A percentile compares a stretch with the other conserved stretches of the same genome.
These are phyloP conservation scores for Monilinia fructigena DNA, from an alignment of 2,329 filamentous ascomycete species.

Conservation along the genomic window DNA sequence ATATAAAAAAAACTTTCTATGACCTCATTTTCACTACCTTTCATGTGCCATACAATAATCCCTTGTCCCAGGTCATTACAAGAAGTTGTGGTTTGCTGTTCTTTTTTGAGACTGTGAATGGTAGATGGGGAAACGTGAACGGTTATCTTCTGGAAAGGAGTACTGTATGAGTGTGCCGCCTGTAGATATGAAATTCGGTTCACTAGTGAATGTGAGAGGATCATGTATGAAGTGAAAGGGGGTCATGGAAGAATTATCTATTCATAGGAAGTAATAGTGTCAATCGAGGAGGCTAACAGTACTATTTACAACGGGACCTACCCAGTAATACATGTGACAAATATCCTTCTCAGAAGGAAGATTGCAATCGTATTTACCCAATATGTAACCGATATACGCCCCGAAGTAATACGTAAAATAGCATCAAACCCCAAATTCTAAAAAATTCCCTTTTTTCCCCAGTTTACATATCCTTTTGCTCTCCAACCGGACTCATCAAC, in stretches of 20 bases:
- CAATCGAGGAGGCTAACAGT: neutral
- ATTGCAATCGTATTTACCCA: neutral
- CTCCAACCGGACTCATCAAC: conserved; percentile 68
- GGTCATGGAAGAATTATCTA: neutral
- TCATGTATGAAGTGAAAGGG: neutral
- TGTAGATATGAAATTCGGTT: neutral
- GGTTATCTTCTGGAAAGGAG: neutral
- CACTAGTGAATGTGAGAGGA: neutral
- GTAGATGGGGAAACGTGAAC: neutral
- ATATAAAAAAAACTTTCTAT: too few relatives aligned
- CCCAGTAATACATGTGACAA: neutral
- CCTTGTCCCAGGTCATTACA: too few relatives aligned
- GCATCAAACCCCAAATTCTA: neutral
- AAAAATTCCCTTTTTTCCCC: neutral
- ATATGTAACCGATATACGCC: neutral
- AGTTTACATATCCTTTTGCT: conserved; percentile 55
- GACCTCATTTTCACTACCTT: neutral
- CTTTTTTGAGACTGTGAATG: neutral
- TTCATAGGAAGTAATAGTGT: neutral
- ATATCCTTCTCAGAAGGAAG: neutral
- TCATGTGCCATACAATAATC: too few relatives aligned
- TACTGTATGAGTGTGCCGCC: neutral
- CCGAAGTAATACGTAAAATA: neutral
- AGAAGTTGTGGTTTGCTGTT: neutral
- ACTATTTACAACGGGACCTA: neutral